Evolutionary conservation across 306 rosid species (phyloP).

Genomic region (Rosa persica): DNA sequence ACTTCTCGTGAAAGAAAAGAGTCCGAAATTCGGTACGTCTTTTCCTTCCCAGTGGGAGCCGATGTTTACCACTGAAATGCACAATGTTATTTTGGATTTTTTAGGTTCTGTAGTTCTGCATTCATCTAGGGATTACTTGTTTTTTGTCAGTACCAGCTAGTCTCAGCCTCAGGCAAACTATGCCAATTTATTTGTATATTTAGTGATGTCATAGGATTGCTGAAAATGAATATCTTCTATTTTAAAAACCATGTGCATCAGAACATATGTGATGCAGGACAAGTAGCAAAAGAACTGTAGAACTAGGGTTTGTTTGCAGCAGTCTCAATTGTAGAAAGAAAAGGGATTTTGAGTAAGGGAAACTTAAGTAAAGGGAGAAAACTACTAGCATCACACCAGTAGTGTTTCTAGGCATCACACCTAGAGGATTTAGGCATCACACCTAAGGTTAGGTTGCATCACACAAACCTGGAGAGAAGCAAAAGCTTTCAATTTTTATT

Average conservation of each 20-base stretch:
- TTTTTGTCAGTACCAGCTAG: neutral
- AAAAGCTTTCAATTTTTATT: no score
- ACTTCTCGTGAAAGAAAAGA: constrained; percentile 88
- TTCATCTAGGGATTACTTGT: neutral
- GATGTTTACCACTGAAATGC: neutral
- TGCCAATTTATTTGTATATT: neutral
- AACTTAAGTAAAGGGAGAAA: no score
- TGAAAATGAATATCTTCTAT: neutral
- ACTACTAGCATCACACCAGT: no score
- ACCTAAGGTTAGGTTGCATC: no score
- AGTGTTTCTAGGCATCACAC: no score
- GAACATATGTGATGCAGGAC: no score
- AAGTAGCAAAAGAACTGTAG: no score
- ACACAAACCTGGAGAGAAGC: no score
- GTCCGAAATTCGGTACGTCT: constrained; percentile 81
- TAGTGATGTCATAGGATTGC: neutral
- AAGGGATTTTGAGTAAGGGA: no score
- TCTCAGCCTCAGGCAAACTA: neutral
- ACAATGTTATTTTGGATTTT: neutral
- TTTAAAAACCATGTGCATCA: neutral
- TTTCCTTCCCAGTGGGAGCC: constrained; percentile 9
- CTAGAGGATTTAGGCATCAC: no score
- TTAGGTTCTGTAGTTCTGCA: neutral
- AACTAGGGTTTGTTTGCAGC: no score
- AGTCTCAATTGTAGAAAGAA: no score